These are phyloP conservation scores for Wolfiporia cocos DNA, from an alignment of 1,284 basidiomycete species.

Conservation along the genomic window DNA sequence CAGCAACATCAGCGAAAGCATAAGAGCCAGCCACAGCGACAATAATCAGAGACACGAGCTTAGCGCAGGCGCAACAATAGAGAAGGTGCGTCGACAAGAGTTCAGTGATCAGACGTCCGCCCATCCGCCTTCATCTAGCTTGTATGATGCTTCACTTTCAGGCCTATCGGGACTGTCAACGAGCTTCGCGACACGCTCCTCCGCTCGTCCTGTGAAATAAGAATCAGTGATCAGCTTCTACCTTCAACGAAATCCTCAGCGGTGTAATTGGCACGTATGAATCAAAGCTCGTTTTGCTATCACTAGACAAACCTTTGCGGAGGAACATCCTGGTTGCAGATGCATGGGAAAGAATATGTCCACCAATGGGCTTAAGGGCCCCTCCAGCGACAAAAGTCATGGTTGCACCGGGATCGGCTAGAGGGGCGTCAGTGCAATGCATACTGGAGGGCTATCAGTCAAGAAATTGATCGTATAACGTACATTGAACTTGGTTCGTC, in stretches of 20 bases:
- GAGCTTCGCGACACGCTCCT: slow-evolving; percentile 93
- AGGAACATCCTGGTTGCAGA: slow-evolving; percentile 81
- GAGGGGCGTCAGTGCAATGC: slow-evolving; percentile 4
- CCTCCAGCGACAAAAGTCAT: slow-evolving; percentile 92
- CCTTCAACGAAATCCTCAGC: not conserved
- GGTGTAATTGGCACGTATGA: not conserved
- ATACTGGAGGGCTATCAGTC: not conserved
- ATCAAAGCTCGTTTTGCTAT: not conserved
- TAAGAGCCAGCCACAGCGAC: not conserved
- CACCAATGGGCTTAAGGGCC: slow-evolving; percentile 82
- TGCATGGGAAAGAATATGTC: slow-evolving; percentile 83
- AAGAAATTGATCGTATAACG: slow-evolving; percentile 9
- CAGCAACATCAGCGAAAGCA: too few relatives aligned
- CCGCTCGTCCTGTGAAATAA: slow-evolving; percentile 67
- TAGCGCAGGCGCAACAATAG: too few relatives aligned
- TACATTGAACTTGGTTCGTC: slow-evolving; percentile 91
- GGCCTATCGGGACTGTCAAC: slow-evolving; percentile 91
- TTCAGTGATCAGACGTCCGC: slow-evolving; percentile 54
- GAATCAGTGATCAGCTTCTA: not conserved
- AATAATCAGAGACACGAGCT: not conserved
- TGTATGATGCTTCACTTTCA: slow-evolving; percentile 90
- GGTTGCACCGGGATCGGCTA: slow-evolving; percentile 89
- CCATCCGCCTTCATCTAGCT: slow-evolving; percentile 84
- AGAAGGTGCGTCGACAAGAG: not conserved
- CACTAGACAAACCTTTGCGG: slow-evolving; percentile 62